Conservation (phyloP, 129 eudicot species). For the Gnaphalium uliginosum region DNA sequence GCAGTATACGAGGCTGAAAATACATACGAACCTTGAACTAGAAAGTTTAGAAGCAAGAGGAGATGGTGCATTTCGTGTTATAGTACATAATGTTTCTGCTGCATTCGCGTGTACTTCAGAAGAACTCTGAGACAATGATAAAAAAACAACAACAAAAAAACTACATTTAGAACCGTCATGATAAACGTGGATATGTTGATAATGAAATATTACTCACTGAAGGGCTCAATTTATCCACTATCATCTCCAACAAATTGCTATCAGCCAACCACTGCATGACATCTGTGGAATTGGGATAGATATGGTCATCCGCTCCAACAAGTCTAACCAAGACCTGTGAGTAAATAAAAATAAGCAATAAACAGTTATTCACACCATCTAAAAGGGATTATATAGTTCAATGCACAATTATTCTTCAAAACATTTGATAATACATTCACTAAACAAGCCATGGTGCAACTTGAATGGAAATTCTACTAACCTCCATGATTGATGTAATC, state of each 20-base stretch:
- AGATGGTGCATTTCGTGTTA: constrained; percentile 81
- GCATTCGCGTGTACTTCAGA: constrained; percentile 97
- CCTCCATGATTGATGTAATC: constrained; percentile 98
- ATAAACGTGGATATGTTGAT: not conserved
- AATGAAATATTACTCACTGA: constrained; percentile 48
- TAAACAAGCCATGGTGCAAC: not conserved
- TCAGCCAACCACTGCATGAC: constrained; percentile 92
- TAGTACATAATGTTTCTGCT: constrained; percentile 85
- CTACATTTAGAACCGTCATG: not conserved
- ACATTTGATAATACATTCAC: not conserved
- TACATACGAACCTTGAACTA: constrained; percentile 62
- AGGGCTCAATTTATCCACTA: constrained; percentile 88
- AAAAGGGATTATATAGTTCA: not conserved
- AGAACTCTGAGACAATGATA: constrained; percentile 50
- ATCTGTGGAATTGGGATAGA: constrained; percentile 73
- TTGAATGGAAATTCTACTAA: constrained; percentile 24
- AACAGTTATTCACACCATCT: not conserved
- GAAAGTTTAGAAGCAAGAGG: constrained; percentile 80
- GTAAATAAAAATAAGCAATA: constrained; percentile 20
- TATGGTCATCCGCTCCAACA: constrained; percentile 87
- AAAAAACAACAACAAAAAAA: no score
- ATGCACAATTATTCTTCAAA: not conserved
- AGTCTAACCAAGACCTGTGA: constrained; percentile 86
- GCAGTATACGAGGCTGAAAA: not conserved
- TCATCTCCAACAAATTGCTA: constrained; percentile 89